phyloP scores from a whole-genome alignment of 768 basidiomycete species.

The Boletus fagicola region DNA sequence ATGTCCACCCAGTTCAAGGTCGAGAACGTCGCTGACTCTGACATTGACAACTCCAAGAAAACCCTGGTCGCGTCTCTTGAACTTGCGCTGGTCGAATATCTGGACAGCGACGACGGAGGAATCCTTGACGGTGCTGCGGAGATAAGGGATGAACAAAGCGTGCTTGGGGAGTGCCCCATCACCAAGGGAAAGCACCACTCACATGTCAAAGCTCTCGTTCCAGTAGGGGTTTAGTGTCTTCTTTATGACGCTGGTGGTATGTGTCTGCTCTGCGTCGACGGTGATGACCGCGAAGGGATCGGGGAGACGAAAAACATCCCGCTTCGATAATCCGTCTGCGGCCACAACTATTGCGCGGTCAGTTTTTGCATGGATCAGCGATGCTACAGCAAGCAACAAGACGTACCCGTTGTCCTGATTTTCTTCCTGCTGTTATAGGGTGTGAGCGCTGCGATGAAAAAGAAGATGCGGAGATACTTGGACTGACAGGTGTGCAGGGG shows the following conservation, averaged over 20 bases:
- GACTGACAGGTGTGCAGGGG: constrained; percentile 29
- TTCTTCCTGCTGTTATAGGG: constrained; percentile 51
- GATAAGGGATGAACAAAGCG: constrained; percentile 8
- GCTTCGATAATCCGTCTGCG: constrained; percentile 89
- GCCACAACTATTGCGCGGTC: constrained; percentile 70
- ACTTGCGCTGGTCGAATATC: constrained; percentile 99
- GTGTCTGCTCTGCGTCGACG: constrained; percentile 96
- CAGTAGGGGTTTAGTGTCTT: constrained; percentile 94
- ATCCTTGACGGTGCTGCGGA: constrained; percentile 84
- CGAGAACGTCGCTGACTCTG: constrained; percentile 84
- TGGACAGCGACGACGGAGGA: constrained; percentile 98
- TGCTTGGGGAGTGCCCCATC: background rate
- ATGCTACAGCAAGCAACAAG: background rate
- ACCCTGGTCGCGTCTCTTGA: constrained; percentile 97
- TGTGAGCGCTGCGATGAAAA: constrained; percentile 11
- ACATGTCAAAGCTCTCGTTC: constrained; percentile 99
- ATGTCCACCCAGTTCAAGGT: constrained; percentile 89
- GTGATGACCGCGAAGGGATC: constrained; percentile 99
- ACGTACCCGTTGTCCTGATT: constrained; percentile 74
- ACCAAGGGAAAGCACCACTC: constrained; percentile 25
- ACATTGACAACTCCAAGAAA: constrained; percentile 98
- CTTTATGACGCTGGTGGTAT: constrained; percentile 96
- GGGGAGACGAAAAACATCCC: constrained; percentile 93
- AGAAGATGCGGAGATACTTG: constrained; percentile 5
- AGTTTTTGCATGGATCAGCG: background rate